Conservation (phyloP, 1,284 basidiomycete genomes). For the Phlebopus sp. region DNA sequence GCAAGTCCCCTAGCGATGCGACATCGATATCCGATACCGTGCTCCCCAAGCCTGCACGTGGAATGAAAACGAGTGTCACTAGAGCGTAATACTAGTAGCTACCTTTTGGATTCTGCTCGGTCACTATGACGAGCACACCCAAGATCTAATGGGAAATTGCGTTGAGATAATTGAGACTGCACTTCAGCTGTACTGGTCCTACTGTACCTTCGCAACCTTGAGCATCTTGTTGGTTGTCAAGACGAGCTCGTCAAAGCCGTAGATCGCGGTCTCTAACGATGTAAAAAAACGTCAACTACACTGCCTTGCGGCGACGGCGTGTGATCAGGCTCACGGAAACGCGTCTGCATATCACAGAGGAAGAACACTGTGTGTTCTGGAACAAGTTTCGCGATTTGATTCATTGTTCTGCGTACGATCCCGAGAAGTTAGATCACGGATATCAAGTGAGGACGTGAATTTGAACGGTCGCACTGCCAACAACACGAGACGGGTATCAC, state of each 20-base stretch:
- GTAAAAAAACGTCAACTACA: neutral
- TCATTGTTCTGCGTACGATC: conserved; percentile 15
- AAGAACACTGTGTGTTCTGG: conserved; percentile 62
- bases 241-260: conserved; percentile 71
- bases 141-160: conserved; percentile 45
- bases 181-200: neutral
- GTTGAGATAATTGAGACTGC: neutral
- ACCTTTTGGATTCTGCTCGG: conserved; percentile 86
- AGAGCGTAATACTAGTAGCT: conserved; percentile 10
- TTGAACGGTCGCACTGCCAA: neutral
- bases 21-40: conserved; percentile 69
- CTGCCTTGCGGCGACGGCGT: neutral
- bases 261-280: conserved; percentile 48
- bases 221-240: conserved; percentile 71
- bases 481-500: neutral
- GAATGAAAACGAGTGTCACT: conserved; percentile 6
- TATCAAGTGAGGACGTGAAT: neutral
- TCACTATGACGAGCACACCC: conserved; percentile 70
- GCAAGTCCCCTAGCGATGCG: conserved; percentile 52
- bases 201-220: conserved; percentile 69
- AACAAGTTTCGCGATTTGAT: conserved; percentile 39
- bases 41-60: conserved; percentile 60
- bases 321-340: conserved; percentile 57
- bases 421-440: neutral
- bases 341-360: conserved; percentile 77